Evolutionary conservation across 768 basidiomycete genomes (phyloP).

Genomic region (Suillus paluster): DNA sequence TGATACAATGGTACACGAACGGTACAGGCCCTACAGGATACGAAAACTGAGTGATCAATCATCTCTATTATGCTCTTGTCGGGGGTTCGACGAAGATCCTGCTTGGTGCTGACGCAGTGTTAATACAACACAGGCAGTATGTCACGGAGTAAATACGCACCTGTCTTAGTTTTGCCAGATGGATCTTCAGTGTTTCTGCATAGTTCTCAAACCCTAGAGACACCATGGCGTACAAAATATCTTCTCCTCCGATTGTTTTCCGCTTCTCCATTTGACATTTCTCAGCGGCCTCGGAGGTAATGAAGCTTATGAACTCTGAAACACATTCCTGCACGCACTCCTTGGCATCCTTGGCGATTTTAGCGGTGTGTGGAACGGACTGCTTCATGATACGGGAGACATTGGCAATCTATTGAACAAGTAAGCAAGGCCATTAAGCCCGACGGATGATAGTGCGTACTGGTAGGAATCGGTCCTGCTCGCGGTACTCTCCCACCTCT

Average conservation of each 20-base stretch:
- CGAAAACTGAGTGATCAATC: slow-evolving; percentile 12
- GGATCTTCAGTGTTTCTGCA: slow-evolving; percentile 89
- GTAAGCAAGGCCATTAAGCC: background rate
- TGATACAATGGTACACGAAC: background rate
- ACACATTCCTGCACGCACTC: slow-evolving; percentile 99
- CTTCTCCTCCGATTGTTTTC: slow-evolving; percentile 98
- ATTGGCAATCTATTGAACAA: slow-evolving; percentile 80
- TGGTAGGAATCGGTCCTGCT: slow-evolving; percentile 95
- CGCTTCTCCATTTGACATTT: slow-evolving; percentile 94
- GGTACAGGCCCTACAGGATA: too few relatives aligned
- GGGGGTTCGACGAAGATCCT: slow-evolving; percentile 30
- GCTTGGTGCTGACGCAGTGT: slow-evolving; percentile 28
- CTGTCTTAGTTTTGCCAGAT: slow-evolving; percentile 88
- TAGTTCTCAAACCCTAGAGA: slow-evolving; percentile 95
- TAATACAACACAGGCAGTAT: background rate
- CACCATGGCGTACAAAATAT: slow-evolving; percentile 94
- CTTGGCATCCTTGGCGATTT: slow-evolving; percentile 98
- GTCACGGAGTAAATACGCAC: slow-evolving; percentile 41
- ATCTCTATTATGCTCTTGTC: slow-evolving; percentile 26
- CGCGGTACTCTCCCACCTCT: slow-evolving; percentile 92
- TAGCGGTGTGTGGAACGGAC: slow-evolving; percentile 86
- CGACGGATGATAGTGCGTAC: slow-evolving; percentile 47
- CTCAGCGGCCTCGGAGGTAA: slow-evolving; percentile 96
- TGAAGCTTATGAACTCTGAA: slow-evolving; percentile 97
- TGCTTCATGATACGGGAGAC: slow-evolving; percentile 98